These are phyloP conservation scores for Gracilariopsis chorda DNA, from an alignment of 23 red algal species.

Conservation along the genomic window DNA sequence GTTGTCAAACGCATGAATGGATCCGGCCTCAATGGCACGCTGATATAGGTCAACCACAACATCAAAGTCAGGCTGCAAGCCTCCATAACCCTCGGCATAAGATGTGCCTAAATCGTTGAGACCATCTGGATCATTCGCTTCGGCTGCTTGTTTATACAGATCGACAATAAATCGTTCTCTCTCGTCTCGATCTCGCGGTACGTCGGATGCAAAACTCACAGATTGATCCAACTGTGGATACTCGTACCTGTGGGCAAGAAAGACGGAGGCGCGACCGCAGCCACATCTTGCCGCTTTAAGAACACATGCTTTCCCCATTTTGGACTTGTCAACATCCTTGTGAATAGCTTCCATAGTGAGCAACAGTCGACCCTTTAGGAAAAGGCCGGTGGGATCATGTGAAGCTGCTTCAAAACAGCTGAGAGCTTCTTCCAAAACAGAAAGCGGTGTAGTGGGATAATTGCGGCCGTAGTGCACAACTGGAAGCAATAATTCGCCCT, in stretches of 20 bases:
- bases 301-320: not conserved
- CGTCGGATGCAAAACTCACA: constrained; percentile 34
- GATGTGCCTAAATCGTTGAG: constrained; percentile 59
- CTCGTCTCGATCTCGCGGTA: constrained; percentile 1
- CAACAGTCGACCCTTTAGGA: constrained; percentile 53
- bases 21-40: constrained; percentile 32
- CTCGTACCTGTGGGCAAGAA: constrained; percentile 56
- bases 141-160: constrained; percentile 40
- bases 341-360: constrained; percentile 40
- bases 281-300: constrained; percentile 1
- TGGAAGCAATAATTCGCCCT: constrained; percentile 43
- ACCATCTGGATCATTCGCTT: constrained; percentile 21
- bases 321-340: not conserved
- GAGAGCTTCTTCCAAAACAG: constrained; percentile 30
- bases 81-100: constrained; percentile 47
- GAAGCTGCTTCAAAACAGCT: constrained; percentile 6
- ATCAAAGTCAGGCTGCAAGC: constrained; percentile 41
- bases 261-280: constrained; percentile 35
- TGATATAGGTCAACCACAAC: constrained; percentile 26
- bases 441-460: not conserved
- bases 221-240: constrained; percentile 22
- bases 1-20: constrained; percentile 56
- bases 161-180: constrained; percentile 32
- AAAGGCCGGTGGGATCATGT: not conserved
- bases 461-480: constrained; percentile 30